These are phyloP conservation scores for Chenopodium suecicum DNA, from an alignment of 148 eudicot genomes.

Conservation along the genomic window DNA sequence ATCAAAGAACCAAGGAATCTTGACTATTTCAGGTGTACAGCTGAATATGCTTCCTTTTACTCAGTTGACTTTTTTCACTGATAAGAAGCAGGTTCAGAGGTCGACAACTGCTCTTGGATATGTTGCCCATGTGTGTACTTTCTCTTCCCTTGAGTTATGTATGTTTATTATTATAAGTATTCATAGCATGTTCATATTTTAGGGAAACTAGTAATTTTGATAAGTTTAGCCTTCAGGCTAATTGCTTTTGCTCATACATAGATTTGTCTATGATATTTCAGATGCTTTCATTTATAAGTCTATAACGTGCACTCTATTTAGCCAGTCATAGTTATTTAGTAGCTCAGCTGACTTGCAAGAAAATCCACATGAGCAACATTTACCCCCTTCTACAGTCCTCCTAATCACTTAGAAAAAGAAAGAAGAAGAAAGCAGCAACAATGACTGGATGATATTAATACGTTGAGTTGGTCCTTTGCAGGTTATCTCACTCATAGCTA, in stretches of 20 bases:
- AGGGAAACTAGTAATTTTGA: not conserved
- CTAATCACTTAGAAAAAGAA: too few relatives aligned
- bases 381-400: not conserved
- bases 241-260: not conserved
- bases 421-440: too few relatives aligned
- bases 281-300: not conserved
- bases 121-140: slow-evolving; percentile 79
- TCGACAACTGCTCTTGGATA: slow-evolving; percentile 98
- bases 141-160: slow-evolving; percentile 17
- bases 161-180: not conserved
- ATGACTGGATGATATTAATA: slow-evolving; percentile 10
- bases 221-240: not conserved
- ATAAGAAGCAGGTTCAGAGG: slow-evolving; percentile 93
- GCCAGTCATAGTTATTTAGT: not conserved
- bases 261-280: not conserved
- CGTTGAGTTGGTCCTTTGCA: slow-evolving; percentile 34
- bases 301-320: not conserved
- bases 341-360: not conserved
- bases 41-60: slow-evolving; percentile 79
- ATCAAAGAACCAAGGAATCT: slow-evolving; percentile 54
- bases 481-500: slow-evolving; percentile 79
- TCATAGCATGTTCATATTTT: not conserved
- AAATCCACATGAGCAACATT: not conserved
- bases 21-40: slow-evolving; percentile 80
- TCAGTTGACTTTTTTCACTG: slow-evolving; percentile 86